Percentiles rank a stretch among this genome's conserved stretches.
These are phyloP conservation scores for Tephrocybe sp. DNA, from an alignment of 768 basidiomycete genomes.

Conservation along the genomic window DNA sequence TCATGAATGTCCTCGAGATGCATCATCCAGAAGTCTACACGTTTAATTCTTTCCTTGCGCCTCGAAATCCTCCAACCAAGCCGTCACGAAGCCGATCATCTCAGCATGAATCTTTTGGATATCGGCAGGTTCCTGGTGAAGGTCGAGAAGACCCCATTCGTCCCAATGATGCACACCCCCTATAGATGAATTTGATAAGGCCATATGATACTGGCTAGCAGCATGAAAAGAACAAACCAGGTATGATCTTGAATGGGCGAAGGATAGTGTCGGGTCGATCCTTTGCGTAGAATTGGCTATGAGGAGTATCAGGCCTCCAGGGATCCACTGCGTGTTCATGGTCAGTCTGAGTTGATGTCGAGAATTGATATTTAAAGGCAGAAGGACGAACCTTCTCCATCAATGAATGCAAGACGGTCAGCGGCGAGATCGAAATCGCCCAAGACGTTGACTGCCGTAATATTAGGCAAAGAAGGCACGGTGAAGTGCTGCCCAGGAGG, in stretches of 20 bases:
- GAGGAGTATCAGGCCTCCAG: slow-evolving; percentile 86
- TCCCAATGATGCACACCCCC: slow-evolving; percentile 75
- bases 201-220: not conserved
- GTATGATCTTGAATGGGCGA: slow-evolving; percentile 85
- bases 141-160: slow-evolving; percentile 69
- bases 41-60: slow-evolving; percentile 3
- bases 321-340: slow-evolving; percentile 62
- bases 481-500: slow-evolving; percentile 72
- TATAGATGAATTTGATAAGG: slow-evolving; percentile 26
- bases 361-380: not conserved
- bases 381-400: slow-evolving; percentile 63
- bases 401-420: slow-evolving; percentile 84
- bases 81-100: slow-evolving; percentile 73
- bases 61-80: slow-evolving; percentile 63
- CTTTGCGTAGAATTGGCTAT: slow-evolving; percentile 62
- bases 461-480: slow-evolving; percentile 73
- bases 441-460: slow-evolving; percentile 77
- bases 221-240: slow-evolving; percentile 38
- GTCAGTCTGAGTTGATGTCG: not conserved
- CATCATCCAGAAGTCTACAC: no score
- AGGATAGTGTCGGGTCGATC: slow-evolving; percentile 68
- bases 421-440: slow-evolving; percentile 84
- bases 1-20: no score
- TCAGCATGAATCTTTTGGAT: slow-evolving; percentile 81
- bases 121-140: slow-evolving; percentile 64